Percentiles rank a stretch among this genome's conserved stretches.
Evolutionary conservation across 2,329 filamentous ascomycete species (phyloP).

Genomic region (Monosporascus sp.): DNA sequence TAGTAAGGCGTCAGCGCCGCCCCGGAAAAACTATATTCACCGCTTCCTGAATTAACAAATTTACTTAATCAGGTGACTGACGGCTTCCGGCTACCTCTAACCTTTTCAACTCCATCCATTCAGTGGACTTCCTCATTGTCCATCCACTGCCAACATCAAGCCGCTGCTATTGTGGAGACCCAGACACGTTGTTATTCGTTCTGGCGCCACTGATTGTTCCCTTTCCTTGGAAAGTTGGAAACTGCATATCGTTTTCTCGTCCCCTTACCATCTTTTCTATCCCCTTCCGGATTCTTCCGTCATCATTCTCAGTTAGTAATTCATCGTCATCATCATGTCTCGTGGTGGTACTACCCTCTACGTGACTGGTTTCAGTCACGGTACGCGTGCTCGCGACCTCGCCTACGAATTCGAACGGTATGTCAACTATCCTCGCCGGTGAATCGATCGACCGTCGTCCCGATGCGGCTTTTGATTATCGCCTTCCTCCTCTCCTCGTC

Average conservation of each 20-base stretch:
- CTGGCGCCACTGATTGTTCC: background rate
- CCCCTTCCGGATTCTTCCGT: background rate
- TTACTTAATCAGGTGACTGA: background rate
- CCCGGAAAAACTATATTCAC: no score
- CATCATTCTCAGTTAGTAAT: background rate
- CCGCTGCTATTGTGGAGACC: background rate
- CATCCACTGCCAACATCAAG: background rate
- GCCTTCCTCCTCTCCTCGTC: constrained; percentile 29
- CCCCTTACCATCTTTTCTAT: constrained; percentile 1
- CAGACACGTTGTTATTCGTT: background rate
- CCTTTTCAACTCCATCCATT: background rate
- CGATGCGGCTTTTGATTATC: constrained; percentile 39
- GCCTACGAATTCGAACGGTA: constrained; percentile 99
- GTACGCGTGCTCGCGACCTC: constrained; percentile 96
- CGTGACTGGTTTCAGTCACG: constrained; percentile 98
- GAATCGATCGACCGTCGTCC: constrained; percentile 40
- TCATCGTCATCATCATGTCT: constrained; percentile 60
- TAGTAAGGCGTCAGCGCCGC: no score
- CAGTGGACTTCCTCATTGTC: background rate
- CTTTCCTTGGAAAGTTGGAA: background rate
- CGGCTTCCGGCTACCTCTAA: background rate
- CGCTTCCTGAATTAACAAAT: background rate
- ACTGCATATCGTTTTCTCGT: background rate
- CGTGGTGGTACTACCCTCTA: constrained; percentile 91
- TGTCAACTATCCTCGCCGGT: constrained; percentile 60